Percentiles rank a stretch among this genome's conserved stretches.
Evolutionary conservation across 352 stramenopile genomes (phyloP).

Genomic region (Phytophthora pini): DNA sequence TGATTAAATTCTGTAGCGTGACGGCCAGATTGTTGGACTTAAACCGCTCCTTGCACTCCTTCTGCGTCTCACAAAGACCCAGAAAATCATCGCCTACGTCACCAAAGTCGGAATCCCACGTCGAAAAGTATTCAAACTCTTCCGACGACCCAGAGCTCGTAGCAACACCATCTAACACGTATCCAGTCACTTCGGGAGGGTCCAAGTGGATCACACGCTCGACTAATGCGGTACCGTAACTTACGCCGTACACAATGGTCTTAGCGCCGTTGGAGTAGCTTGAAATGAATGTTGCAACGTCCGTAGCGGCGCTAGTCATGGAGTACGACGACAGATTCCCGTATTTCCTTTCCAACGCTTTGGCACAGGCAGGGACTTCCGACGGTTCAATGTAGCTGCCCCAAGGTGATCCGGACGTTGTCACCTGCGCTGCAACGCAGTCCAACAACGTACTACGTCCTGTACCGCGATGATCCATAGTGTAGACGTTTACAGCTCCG

Average conservation of each 20-base stretch:
- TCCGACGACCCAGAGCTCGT: conserved; percentile 41
- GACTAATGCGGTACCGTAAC: conserved; percentile 55
- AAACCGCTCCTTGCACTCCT: conserved; percentile 34
- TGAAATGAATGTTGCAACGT: conserved; percentile 45
- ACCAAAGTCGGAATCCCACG: conserved; percentile 47
- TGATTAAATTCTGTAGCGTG: conserved; percentile 33
- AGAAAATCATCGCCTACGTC: conserved; percentile 47
- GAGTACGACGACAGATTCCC: conserved; percentile 55
- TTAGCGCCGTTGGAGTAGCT: conserved; percentile 25
- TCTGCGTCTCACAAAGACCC: conserved; percentile 22
- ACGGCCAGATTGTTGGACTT: conserved; percentile 7
- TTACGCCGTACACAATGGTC: conserved; percentile 52
- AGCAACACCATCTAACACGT: conserved; percentile 54
- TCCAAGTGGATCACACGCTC: conserved; percentile 60
- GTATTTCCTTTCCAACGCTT: conserved; percentile 49
- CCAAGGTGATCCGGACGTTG: conserved; percentile 40
- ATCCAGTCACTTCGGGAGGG: conserved; percentile 46
- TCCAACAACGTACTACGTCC: conserved; percentile 49
- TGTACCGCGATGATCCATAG: conserved; percentile 61
- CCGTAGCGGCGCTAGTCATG: conserved; percentile 48
- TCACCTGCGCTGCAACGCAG: conserved; percentile 48
- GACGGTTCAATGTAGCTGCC: conserved; percentile 28
- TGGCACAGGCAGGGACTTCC: conserved; percentile 44
- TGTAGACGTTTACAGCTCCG: conserved; percentile 58
- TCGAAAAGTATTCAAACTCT: conserved; percentile 45